Evolutionary conservation across 495 filamentous ascomycete species (phyloP).

Genomic region (Achaetomiella virescens): DNA sequence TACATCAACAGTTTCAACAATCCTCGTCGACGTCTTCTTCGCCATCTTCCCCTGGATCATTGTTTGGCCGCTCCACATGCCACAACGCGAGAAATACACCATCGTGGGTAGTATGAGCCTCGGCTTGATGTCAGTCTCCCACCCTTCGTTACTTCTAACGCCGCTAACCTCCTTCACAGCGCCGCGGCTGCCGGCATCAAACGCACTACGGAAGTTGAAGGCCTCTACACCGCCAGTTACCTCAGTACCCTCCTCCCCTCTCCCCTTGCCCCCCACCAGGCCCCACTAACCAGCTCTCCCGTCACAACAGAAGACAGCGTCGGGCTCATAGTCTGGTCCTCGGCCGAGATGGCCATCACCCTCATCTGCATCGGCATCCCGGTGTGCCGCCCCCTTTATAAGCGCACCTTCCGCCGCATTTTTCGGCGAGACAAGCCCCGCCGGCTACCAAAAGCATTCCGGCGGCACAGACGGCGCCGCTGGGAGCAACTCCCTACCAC

Average conservation of each 20-base stretch:
- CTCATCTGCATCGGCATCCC: constrained; percentile 22
- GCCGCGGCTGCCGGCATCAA: constrained; percentile 22
- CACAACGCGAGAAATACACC: constrained; percentile 39
- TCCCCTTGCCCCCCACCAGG: not conserved
- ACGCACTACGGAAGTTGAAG: constrained; percentile 18
- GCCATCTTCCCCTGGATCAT: constrained; percentile 42
- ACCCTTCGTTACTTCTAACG: not conserved
- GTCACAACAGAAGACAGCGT: constrained; percentile 20
- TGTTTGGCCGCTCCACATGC: constrained; percentile 45
- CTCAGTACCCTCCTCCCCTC: constrained; percentile 1
- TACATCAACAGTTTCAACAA: constrained; percentile 10
- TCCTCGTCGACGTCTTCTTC: constrained; percentile 42
- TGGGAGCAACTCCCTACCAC: not conserved
- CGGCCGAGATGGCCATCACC: constrained; percentile 21
- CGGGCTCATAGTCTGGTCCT: constrained; percentile 20
- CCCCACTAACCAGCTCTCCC: not conserved
- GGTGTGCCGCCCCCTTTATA: constrained; percentile 12
- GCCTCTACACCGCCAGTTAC: constrained; percentile 21
- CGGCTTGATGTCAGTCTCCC: constrained; percentile 39
- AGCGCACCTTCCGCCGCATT: constrained; percentile 11
- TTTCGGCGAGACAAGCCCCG: constrained; percentile 1
- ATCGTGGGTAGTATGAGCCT: constrained; percentile 45
- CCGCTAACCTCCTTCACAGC: not conserved
- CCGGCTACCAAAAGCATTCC: constrained; percentile 9
- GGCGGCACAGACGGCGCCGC: not conserved